Base-by-base conservation (phyloP, 2,329 filamentous ascomycete genomes). In the Ilyonectria sp. region DNA sequence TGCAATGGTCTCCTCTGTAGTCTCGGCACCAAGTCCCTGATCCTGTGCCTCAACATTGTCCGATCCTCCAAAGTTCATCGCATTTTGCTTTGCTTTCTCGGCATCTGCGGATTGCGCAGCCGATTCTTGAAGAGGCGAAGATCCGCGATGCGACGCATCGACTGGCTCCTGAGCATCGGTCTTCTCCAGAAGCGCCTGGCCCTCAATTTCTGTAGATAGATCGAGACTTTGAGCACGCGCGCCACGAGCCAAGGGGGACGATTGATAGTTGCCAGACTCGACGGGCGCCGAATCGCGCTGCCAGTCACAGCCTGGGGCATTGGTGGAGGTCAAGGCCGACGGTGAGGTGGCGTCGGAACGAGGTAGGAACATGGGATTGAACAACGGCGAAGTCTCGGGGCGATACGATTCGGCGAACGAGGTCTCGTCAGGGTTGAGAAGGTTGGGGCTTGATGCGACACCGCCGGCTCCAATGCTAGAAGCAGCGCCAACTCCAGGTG, bases 371-470 rank as follows among this genome's bases (percentile, higher is more conserved):
- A 67, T 29, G 1, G 73, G 68, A 17, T 75, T 75, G 56, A 75
- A 75, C 6, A 75, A 44, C 21, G 74, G 74, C 2, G 74, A 75
- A 1, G 65, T 53, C 40, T 75, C 74, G 29, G 70, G 73, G 10
- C 68, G 66, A 60, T 69, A 75, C 0, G 74, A 75, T 23, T 75
- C 74, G n/a, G 74, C 72, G 33, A 75, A 75, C n/a, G 72, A 73
- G 13, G 54, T 23, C 26, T 75, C 72, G 13, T 75, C 74, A 26
- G 37, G 15, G 3, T 68, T 66, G 15, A 49, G 31, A 1, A 60
- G 57, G n/a, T 71, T 61, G 35, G 63, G 31, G 26, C 40, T 50
- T 40, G 35, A 55, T 2, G 61, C 64, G 55, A 71, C 46, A 4
- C 46, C 52, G 44, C 66, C 65, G 8, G 71, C 26, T 26, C 26